Conservation (phyloP, 768 basidiomycete species). For the Leccinum aurantiacum region DNA sequence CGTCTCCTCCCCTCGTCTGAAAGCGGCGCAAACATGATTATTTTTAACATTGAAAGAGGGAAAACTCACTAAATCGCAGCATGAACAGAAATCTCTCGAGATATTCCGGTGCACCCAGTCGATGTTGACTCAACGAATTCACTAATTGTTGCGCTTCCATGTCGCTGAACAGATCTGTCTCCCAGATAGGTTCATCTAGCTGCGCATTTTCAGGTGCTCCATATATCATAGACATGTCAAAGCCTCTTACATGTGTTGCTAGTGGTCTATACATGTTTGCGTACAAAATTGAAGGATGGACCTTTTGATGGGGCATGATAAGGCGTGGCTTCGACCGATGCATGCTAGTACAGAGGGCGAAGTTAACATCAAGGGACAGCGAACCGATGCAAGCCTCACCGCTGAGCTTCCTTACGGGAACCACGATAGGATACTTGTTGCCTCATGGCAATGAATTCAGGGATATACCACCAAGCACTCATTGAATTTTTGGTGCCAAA, state of each 20-base stretch:
- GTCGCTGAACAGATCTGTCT: slow-evolving; percentile 11
- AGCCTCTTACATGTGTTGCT: neutral
- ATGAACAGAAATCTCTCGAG: slow-evolving; percentile 17
- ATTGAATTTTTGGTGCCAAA: too few species aligned
- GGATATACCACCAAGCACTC: too few species aligned
- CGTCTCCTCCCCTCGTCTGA: too few species aligned
- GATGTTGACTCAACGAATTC: neutral
- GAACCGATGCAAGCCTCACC: too few species aligned
- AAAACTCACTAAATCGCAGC: neutral
- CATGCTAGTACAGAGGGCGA: neutral
- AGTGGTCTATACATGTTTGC: neutral
- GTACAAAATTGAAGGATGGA: neutral
- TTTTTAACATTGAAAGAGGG: neutral
- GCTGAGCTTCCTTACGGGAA: too few species aligned
- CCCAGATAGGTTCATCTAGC: slow-evolving; percentile 4
- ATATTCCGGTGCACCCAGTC: slow-evolving; percentile 7
- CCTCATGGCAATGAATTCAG: too few species aligned
- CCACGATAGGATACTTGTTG: too few species aligned
- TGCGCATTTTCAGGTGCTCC: neutral
- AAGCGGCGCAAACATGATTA: too few species aligned
- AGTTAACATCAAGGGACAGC: neutral
- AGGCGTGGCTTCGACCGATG: slow-evolving; percentile 13
- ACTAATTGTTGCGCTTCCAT: slow-evolving; percentile 6
- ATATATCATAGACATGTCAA: neutral
- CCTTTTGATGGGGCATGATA: neutral